A percentile compares a stretch with the other conserved stretches of the same genome.
phyloP scores from a whole-genome alignment of 345 rosid species.

The Syzygium grande region DNA sequence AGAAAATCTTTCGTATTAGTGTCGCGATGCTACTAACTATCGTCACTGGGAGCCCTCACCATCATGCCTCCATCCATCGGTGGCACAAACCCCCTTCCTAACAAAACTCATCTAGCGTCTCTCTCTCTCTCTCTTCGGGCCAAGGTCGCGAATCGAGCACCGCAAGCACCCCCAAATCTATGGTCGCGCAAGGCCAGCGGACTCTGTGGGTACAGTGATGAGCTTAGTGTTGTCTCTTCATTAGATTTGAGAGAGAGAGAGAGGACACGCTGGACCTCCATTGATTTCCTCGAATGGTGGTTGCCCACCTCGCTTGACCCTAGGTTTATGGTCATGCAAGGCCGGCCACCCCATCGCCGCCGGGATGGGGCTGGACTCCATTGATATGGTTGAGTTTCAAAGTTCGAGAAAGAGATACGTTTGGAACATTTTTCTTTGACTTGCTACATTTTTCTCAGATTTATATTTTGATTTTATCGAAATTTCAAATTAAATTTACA shows the following conservation, averaged over 20 bases:
- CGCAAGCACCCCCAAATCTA: background rate
- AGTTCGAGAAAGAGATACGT: background rate
- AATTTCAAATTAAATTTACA: background rate
- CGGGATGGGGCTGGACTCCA: background rate
- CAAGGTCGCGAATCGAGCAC: background rate
- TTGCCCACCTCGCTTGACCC: background rate
- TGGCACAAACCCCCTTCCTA: accelerated
- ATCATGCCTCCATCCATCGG: background rate
- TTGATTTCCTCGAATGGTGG: background rate
- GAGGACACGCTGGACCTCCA: background rate
- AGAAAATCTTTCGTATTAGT: background rate
- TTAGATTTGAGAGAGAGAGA: background rate
- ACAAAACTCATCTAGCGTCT: background rate
- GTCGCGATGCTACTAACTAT: too few species aligned
- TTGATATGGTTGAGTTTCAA: background rate
- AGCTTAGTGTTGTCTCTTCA: background rate
- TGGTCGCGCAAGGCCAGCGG: background rate
- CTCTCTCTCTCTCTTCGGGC: background rate
- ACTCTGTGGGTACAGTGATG: background rate
- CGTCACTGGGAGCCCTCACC: background rate
- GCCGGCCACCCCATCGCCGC: background rate
- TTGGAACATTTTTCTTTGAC: background rate
- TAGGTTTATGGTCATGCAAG: background rate
- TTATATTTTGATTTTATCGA: background rate
- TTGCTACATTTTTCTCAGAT: background rate